Evolutionary conservation across 768 basidiomycete genomes (phyloP).

Genomic region (Naganishia friedmannii): DNA sequence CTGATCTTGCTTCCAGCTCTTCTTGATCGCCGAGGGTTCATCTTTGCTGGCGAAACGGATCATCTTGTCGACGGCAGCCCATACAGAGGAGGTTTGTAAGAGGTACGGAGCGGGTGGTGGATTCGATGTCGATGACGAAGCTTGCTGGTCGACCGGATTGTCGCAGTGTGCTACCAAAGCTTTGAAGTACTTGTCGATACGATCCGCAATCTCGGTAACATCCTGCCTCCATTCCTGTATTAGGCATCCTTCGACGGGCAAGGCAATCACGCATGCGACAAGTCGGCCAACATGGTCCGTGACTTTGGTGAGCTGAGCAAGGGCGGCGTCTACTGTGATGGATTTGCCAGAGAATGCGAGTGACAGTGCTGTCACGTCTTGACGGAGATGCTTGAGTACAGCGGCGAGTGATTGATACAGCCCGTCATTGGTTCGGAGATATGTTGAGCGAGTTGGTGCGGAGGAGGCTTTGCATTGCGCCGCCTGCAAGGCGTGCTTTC

Average conservation of each 20-base stretch:
- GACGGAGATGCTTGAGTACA: conserved; percentile 27
- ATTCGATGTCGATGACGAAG: conserved; percentile 15
- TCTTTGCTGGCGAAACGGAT: conserved; percentile 6
- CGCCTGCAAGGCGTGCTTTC: conserved; percentile 1
- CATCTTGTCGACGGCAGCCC: conserved; percentile 30
- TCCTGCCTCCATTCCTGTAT: conserved; percentile 26
- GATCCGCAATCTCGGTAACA: conserved; percentile 20
- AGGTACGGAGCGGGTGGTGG: conserved; percentile 28
- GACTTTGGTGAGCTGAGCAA: conserved; percentile 19
- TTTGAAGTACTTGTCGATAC: conserved; percentile 9
- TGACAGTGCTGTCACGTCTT: conserved; percentile 31
- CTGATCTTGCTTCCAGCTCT: conserved; percentile 28
- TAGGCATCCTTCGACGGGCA: conserved; percentile 18
- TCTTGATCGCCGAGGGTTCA: conserved; percentile 22
- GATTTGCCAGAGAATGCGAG: conserved; percentile 30
- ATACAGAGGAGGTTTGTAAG: conserved; percentile 25
- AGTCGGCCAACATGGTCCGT: conserved; percentile 9
- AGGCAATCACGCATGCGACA: conserved; percentile 21
- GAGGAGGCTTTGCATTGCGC: conserved; percentile 5
- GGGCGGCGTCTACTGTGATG: conserved; percentile 22
- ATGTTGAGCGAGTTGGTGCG: conserved; percentile 5
- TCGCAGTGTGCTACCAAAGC: conserved; percentile 13
- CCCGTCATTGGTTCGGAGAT: neutral
- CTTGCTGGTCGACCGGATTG: neutral
- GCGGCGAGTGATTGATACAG: conserved; percentile 25